phyloP scores from a whole-genome alignment of 441 rosid genomes.

The Syzygium malaccense region DNA sequence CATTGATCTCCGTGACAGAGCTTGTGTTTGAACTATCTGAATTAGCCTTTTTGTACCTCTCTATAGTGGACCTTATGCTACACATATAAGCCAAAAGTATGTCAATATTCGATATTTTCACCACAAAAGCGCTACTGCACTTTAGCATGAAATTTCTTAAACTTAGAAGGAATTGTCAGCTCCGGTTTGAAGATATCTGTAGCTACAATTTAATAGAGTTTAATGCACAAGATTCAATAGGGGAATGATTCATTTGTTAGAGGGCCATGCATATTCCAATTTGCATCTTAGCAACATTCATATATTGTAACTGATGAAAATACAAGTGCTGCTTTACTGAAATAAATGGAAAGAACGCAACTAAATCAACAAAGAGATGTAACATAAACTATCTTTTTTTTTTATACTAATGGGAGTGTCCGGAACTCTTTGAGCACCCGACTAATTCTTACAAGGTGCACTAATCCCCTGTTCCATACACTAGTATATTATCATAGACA shows the following conservation, averaged over 20 bases:
- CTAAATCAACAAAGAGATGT: not conserved
- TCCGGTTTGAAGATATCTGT: not conserved
- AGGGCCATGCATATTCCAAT: not conserved
- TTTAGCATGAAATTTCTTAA: not conserved
- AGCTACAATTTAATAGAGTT: not conserved
- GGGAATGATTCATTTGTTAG: not conserved
- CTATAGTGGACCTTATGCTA: slow-evolving; percentile 87
- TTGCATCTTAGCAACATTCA: not conserved
- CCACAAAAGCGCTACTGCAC: not conserved
- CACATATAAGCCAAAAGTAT: not conserved
- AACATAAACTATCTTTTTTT: not conserved
- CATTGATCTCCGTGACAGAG: slow-evolving; percentile 83
- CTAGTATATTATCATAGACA: not conserved
- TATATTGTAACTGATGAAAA: not conserved
- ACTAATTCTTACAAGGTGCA: not conserved
- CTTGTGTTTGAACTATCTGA: slow-evolving; percentile 57
- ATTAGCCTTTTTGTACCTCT: slow-evolving; percentile 86
- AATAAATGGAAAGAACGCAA: not conserved
- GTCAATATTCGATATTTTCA: not conserved
- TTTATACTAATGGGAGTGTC: not conserved
- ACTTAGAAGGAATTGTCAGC: not conserved
- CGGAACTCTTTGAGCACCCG: accelerated
- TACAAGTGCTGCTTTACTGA: not conserved
- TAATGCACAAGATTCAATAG: not conserved
- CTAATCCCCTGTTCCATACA: not conserved